Evolutionary conservation across 1,284 basidiomycete species (phyloP).

Genomic region (Leucoagaricus sp.): DNA sequence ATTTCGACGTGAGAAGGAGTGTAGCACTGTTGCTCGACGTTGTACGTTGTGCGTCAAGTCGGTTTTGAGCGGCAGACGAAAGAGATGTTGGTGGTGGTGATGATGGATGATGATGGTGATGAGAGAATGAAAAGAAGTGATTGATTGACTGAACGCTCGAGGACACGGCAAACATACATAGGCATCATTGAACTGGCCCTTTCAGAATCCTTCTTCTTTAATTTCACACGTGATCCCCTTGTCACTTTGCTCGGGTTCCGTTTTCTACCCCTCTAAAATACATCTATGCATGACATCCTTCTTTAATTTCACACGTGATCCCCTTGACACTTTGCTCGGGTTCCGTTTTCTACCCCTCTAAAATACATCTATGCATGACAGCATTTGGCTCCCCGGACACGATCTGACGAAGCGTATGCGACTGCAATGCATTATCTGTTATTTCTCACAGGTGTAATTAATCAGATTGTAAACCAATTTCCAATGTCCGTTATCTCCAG

Average conservation of each 20-base stretch:
- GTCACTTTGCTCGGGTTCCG: neutral
- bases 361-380: too few species aligned
- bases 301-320: slow-evolving; percentile 11
- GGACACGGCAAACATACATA: slow-evolving; percentile 10
- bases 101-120: too few species aligned
- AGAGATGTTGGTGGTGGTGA: too few species aligned
- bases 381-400: neutral
- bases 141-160: slow-evolving; percentile 5
- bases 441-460: neutral
- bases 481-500: neutral
- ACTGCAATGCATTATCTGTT: neutral
- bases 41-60: too few species aligned
- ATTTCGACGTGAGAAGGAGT: neutral
- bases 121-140: slow-evolving; percentile 3
- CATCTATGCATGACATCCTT: too few species aligned
- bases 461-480: neutral
- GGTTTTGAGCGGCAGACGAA: neutral
- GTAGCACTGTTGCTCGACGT: neutral
- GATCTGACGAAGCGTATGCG: neutral
- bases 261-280: too few species aligned
- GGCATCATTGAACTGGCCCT: neutral
- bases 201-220: neutral
- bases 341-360: too few species aligned
- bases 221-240: slow-evolving; percentile 14
- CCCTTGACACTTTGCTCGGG: neutral